These are phyloP conservation scores for Diutina siamensis DNA, from an alignment of 1,139 yeast genomes.

Conservation along the genomic window DNA sequence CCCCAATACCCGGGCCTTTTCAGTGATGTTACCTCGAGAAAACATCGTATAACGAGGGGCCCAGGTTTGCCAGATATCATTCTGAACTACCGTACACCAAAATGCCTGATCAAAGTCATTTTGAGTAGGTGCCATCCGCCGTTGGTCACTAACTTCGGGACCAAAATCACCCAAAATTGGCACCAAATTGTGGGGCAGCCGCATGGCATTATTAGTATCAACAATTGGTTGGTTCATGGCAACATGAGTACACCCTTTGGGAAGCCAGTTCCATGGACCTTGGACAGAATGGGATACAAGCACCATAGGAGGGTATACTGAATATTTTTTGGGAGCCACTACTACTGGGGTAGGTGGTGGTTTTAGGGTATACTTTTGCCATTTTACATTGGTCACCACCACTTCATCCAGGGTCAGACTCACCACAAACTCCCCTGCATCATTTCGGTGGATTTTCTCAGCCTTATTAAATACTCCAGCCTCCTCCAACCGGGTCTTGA, in stretches of 20 bases:
- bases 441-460: conserved; percentile 14
- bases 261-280: neutral
- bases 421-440: neutral
- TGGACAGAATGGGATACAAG: conserved; percentile 24
- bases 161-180: conserved; percentile 65
- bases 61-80: conserved; percentile 73
- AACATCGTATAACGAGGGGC: conserved; percentile 83
- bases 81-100: conserved; percentile 66
- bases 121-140: conserved; percentile 25
- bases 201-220: conserved; percentile 35
- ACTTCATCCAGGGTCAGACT: neutral
- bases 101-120: conserved; percentile 41
- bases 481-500: conserved; percentile 17
- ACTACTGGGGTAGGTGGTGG: neutral
- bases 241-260: conserved; percentile 36
- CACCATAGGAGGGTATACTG: conserved; percentile 58
- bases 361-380: neutral
- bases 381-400: no score
- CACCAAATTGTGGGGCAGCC: conserved; percentile 48
- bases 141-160: conserved; percentile 18
- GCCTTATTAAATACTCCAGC: conserved; percentile 14
- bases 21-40: conserved; percentile 79
- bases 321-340: conserved; percentile 39
- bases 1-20: conserved; percentile 50
- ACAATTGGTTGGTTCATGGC: conserved; percentile 65